These are phyloP conservation scores for Umbellularia californica DNA, from an alignment of 164 flowering plant genomes.

Conservation along the genomic window DNA sequence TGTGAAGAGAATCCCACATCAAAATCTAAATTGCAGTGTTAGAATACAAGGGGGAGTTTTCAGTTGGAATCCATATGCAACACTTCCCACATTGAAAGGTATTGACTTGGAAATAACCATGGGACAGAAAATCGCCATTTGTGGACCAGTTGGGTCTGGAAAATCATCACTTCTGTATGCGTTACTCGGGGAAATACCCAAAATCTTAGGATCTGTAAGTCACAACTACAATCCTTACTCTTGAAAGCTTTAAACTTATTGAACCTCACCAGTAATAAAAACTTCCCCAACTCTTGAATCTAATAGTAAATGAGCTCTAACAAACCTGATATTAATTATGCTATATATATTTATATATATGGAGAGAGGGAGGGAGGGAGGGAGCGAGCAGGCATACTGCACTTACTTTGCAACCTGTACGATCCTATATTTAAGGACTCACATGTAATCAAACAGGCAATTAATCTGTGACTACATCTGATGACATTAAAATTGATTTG, in stretches of 20 bases:
- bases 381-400: no score
- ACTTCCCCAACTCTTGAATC: no score
- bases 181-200: slow-evolving; percentile 77
- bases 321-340: no score
- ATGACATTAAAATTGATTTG: not conserved
- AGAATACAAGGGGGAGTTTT: slow-evolving; percentile 40
- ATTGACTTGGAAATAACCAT: slow-evolving; percentile 36
- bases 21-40: slow-evolving; percentile 17
- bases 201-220: slow-evolving; percentile 71
- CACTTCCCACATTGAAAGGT: slow-evolving; percentile 30
- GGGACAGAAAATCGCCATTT: slow-evolving; percentile 71
- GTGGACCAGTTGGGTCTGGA: slow-evolving; percentile 91
- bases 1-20: not conserved
- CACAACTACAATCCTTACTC: not conserved
- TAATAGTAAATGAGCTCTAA: no score
- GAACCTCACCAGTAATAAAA: no score
- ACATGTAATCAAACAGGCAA: no score
- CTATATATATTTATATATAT: no score
- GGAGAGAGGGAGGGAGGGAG: no score
- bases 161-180: slow-evolving; percentile 76
- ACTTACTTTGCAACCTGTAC: no score
- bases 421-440: no score
- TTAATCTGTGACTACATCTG: not conserved
- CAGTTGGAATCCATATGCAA: slow-evolving; percentile 53
- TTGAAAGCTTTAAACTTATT: not conserved